Base-by-base conservation (phyloP, 257 asterid genomes). In the Ligustrum vulgare region DNA sequence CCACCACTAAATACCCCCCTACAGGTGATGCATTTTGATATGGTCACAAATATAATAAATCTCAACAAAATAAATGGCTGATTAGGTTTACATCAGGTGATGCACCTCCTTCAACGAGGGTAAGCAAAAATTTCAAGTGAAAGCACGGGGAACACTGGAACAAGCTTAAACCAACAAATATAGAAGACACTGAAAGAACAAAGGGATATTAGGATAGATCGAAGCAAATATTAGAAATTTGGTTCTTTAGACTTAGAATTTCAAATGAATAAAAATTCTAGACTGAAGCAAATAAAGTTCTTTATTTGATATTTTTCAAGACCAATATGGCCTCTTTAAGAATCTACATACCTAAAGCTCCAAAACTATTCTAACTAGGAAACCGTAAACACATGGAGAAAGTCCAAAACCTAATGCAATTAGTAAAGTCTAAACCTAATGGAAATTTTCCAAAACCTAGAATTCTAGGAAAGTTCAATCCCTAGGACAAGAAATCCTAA, bases 1-100 rank as follows among this genome's bases (percentile, higher is more conserved):
- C n/a, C n/a, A n/a, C n/a, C n/a, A n/a, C 31, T 28, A 72, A 76
- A 75, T 70, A 67, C 70, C 73, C 70, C 73, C 71, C 85, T 23
- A 70, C 80, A 16, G 13, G 66, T 73, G 67, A 74, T 51, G 25
- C 25, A 16, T 16, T n/a, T 51, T 51, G 11, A 51, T 10, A 51
- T 45, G 54, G 49, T 51, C 23, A 41, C 5, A 51, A 51, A 51
- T 51, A n/a, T 51, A 51, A 51, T 18, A 51, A 7, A 4, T 51
- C 25, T 16, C 3, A n/a, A n/a, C 7, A n/a, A 51, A 51, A 51
- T 25, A 51, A 6, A 51, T 51, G 23, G 23, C n/a, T 51, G 62
- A 51, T 51, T 51, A 51, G 25, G 25, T 51, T 51, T 10, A 25
- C 25, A 51, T 16, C 25, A 16, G 62, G 62, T 51, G 62, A 51